phyloP scores from a whole-genome alignment of 148 eudicot genomes.

The Chenopodium formosanum region DNA sequence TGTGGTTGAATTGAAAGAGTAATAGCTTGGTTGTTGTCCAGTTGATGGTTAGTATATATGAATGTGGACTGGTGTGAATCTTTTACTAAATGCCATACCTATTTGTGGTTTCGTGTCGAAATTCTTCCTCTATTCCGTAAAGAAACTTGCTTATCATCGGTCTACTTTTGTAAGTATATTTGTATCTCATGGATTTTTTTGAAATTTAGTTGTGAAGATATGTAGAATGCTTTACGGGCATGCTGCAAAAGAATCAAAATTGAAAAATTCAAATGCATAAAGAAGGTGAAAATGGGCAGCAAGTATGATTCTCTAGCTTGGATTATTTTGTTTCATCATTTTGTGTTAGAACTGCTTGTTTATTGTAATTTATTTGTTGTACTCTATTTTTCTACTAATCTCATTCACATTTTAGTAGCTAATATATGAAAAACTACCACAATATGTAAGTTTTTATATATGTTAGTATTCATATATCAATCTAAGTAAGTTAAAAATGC shows the following conservation, averaged over 20 bases:
- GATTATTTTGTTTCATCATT: not conserved
- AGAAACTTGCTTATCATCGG: not conserved
- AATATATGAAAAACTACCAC: slow-evolving; percentile 89
- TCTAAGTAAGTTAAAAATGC: no score
- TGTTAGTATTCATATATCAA: no score
- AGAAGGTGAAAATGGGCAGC: slow-evolving; percentile 93
- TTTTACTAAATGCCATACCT: no score
- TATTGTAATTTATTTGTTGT: not conserved
- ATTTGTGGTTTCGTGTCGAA: no score
- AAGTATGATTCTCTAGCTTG: slow-evolving; percentile 44
- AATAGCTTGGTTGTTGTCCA: no score
- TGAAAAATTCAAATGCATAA: slow-evolving; percentile 91
- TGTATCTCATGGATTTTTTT: not conserved
- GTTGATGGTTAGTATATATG: no score
- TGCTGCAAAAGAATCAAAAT: slow-evolving; percentile 96
- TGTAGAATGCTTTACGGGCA: slow-evolving; percentile 97
- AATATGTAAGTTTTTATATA: not conserved
- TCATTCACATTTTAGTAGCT: slow-evolving; percentile 44
- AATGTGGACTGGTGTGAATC: no score
- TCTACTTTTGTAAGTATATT: not conserved
- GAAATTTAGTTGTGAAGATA: slow-evolving; percentile 78
- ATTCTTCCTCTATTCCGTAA: not conserved
- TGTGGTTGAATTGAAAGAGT: no score
- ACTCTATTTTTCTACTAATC: not conserved
- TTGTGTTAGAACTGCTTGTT: not conserved